Base-by-base conservation (phyloP, 352 stramenopile genomes). In the Globisporangium radiosum region DNA sequence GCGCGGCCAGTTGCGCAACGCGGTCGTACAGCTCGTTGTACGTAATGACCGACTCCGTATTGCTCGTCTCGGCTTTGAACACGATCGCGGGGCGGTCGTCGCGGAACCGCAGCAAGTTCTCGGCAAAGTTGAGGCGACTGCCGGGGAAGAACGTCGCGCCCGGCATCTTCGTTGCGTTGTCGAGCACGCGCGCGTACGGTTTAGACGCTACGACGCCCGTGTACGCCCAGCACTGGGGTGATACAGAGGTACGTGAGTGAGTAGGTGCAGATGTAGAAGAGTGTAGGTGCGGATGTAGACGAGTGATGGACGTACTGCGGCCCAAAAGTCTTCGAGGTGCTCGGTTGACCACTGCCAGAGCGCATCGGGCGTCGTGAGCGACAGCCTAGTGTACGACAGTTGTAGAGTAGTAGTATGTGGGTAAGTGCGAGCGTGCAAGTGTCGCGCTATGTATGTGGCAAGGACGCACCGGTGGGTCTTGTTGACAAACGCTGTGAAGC, bases 271-370 rank as follows among this genome's bases (percentile, higher is more conserved):
- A 33, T 33, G 25, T 33, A 33, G 25, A 33, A 33, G 25, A 33
- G 25, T 33, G 25, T 33, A 33, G 25, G 25, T 33, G 25, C 25
- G 25, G 25, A 33, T 33, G 25, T 3, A 33, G 25, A 33, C 1
- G 39, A 47, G 39, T 3, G 17, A 25, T 49, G 13, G 45, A 25
- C 58, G 38, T 60, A 77, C 66, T 45, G 59, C 76, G 15, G 72
- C 76, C 81, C 81, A 90, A 59, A 90, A 90, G 43, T 66, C 44
- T 53, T 87, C 79, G 7, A 88, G 61, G 60, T 88, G 67, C 45
- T 81, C 78, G 9, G 87, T 76, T 1, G 81, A 90, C 81, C 81
- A 90, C 64, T 78, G 59, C 81, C 81, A 90, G 33, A 90, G 69
- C 52, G 79, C 72, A 33, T 81, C 66, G 2, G 77, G 75, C 14